phyloP scores from a whole-genome alignment of 1,139 yeast genomes.

The Nadsonia starkeyi-henricii region DNA sequence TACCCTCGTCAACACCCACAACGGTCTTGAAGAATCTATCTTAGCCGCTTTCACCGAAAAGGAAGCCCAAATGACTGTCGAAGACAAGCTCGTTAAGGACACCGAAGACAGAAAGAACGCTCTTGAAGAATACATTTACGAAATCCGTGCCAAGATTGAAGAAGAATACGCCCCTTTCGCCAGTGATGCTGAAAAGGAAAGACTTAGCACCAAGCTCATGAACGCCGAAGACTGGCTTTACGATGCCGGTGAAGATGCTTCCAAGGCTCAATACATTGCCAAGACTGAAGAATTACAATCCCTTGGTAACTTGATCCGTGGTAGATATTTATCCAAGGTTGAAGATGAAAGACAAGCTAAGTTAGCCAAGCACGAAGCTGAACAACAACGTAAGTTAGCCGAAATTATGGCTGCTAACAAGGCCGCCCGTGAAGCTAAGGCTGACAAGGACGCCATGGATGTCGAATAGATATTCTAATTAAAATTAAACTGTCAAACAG shows the following conservation, averaged over 20 bases:
- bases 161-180: constrained; percentile 86
- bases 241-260: constrained; percentile 91
- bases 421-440: constrained; percentile 23
- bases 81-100: constrained; percentile 94
- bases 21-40: constrained; percentile 45
- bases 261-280: constrained; percentile 95
- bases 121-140: constrained; percentile 95
- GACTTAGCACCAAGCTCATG: constrained; percentile 54
- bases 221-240: constrained; percentile 97
- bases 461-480: constrained; percentile 10
- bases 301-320: constrained; percentile 86
- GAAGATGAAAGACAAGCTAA: constrained; percentile 89
- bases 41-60: constrained; percentile 57
- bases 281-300: constrained; percentile 95
- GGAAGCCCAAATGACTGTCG: constrained; percentile 73
- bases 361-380: constrained; percentile 79
- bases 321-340: constrained; percentile 86
- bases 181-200: constrained; percentile 75
- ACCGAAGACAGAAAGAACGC: constrained; percentile 98
- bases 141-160: constrained; percentile 91
- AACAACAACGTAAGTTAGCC: constrained; percentile 70
- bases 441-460: constrained; percentile 18
- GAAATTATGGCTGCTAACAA: constrained; percentile 82
- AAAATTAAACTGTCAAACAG: background rate
- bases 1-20: constrained; percentile 42